Evolutionary conservation across 2,329 filamentous ascomycete genomes (phyloP), one percentile per base, ranked within the genome.

Genomic region (Xylariaceae sp.): DNA sequence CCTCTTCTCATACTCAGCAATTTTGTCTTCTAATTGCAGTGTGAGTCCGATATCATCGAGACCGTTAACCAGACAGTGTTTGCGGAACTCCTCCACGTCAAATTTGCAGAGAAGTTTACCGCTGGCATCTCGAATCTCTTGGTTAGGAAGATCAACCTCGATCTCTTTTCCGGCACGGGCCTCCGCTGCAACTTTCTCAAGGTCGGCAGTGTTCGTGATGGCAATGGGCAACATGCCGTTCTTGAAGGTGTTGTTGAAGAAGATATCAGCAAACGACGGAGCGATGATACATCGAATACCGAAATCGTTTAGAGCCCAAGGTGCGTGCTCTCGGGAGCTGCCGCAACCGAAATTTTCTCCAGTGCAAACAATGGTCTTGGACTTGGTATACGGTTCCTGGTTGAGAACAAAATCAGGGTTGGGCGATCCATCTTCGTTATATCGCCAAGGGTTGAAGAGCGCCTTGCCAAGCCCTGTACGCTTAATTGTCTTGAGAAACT

Each of bases 231-330:
- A 78, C 94, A 97, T 97, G 76, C 93, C 93, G 77, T 99, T 99
- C 82, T 99, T 97, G 83, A 97, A 97, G n/a, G 89, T 94, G 79
- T 99, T 99, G 83, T 96, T 97, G 83, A 93, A 95, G 84, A 97
- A 97, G 72, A 99, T 99, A 67, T 96, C 90, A 53, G 63, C 76
- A 56, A 81, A 84, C 1, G 88, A 92, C 1, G 90, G 90, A 1
- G 93, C 94, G 62, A 97, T 96, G 65, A 97, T 81, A 70, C 88
- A 93, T 69, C 88, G 90, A 75, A 99, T 96, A 61, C 94, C 94
- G 64, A 97, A 97, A 74, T 97, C 94, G 51, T 96, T 85, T 19
- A 97, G 82, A 6, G 94, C 93, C 94, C 94, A 97, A 1, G 94
- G 94, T 2, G 94, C 94, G 75, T 97, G 94, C 74, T 97, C 94